A percentile compares a stretch with the other conserved stretches of the same genome.
phyloP scores from a whole-genome alignment of 1,284 basidiomycete species.

The Sphagnurus paluster region DNA sequence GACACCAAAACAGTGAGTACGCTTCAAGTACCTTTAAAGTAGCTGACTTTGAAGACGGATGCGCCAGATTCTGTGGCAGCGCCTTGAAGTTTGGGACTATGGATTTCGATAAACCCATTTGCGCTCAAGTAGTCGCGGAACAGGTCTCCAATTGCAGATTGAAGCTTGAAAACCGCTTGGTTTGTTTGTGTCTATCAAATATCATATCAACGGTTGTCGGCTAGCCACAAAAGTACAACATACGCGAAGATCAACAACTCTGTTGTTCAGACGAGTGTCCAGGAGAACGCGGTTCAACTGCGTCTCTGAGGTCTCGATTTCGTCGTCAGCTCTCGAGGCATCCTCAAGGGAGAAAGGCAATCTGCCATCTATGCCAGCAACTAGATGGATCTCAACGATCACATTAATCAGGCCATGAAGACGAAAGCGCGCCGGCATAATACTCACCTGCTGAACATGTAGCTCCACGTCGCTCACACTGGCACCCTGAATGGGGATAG shows the following conservation, averaged over 20 bases:
- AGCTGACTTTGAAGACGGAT: constrained; percentile 96
- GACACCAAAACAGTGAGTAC: background rate
- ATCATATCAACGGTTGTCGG: background rate
- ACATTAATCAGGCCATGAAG: background rate
- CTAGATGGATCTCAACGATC: constrained; percentile 68
- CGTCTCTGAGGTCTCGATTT: constrained; percentile 66
- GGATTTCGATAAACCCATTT: constrained; percentile 90
- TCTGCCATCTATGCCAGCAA: constrained; percentile 74
- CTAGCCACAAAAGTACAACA: constrained; percentile 29
- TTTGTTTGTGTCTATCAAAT: constrained; percentile 82
- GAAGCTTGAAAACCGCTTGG: constrained; percentile 94
- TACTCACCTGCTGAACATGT: constrained; percentile 74
- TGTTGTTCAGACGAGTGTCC: constrained; percentile 94
- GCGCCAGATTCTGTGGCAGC: constrained; percentile 97
- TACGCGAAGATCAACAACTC: constrained; percentile 91
- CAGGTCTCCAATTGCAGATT: constrained; percentile 84
- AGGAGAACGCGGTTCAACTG: constrained; percentile 79
- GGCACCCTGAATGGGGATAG: constrained; percentile 89
- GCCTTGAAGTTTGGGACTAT: constrained; percentile 96
- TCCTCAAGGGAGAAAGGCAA: constrained; percentile 95
- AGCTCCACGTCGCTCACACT: constrained; percentile 90
- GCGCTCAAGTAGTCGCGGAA: constrained; percentile 86
- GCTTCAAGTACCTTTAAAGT: constrained; percentile 81
- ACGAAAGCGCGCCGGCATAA: background rate
- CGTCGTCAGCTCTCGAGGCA: constrained; percentile 82